phyloP scores from a whole-genome alignment of 2,329 filamentous ascomycete genomes.

The Penicillium sp. region DNA sequence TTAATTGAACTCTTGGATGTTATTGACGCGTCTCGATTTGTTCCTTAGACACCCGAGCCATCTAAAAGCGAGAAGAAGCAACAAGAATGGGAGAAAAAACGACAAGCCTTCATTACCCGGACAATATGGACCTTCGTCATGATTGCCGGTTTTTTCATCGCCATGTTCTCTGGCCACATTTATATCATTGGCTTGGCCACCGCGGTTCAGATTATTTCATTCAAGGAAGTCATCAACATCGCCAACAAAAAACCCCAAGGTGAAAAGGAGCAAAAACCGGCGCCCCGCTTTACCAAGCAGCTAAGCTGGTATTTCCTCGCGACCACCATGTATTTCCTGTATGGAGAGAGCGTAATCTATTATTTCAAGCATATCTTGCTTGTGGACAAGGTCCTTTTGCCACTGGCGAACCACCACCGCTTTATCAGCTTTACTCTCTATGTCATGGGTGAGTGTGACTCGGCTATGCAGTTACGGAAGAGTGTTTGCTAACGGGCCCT shows the following conservation, averaged over 20 bases:
- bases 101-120: constrained; percentile 93
- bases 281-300: constrained; percentile 78
- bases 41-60: constrained; percentile 36
- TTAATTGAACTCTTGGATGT: not conserved
- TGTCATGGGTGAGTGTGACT: constrained; percentile 71
- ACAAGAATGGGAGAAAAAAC: constrained; percentile 94
- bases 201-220: constrained; percentile 90
- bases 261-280: constrained; percentile 67
- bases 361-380: constrained; percentile 99
- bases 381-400: constrained; percentile 88
- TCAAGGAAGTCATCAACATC: constrained; percentile 99
- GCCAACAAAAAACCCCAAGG: constrained; percentile 56
- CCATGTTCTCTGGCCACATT: constrained; percentile 94
- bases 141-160: constrained; percentile 88
- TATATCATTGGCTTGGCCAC: constrained; percentile 95
- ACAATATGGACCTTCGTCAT: constrained; percentile 98
- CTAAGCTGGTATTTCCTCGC: constrained; percentile 99
- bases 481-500: not conserved
- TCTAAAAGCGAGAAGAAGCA: constrained; percentile 98
- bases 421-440: constrained; percentile 99
- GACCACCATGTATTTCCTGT: constrained; percentile 99
- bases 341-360: constrained; percentile 98
- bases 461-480: not conserved
- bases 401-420: constrained; percentile 92
- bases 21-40: constrained; percentile 5